Evolutionary conservation across 495 filamentous ascomycete genomes (phyloP).

Genomic region (Bacidia rubella): DNA sequence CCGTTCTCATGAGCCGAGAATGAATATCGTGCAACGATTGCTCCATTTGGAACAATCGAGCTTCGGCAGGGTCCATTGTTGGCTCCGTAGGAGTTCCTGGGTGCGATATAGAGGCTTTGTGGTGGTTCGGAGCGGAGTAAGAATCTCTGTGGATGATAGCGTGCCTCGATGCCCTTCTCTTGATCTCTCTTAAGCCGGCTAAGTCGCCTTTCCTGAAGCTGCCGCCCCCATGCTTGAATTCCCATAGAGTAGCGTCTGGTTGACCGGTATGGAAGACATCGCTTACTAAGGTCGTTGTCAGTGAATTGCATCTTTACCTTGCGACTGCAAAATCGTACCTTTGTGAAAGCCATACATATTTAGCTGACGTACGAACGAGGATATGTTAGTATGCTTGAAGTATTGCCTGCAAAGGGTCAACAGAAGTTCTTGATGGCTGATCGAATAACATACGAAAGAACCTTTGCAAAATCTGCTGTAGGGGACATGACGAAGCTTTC

Average conservation of each 20-base stretch:
- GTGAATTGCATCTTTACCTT: not conserved
- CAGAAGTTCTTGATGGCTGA: slow-evolving; percentile 1
- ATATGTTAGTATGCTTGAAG: slow-evolving; percentile 99
- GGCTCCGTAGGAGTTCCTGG: slow-evolving; percentile 77
- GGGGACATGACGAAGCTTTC: slow-evolving; percentile 99
- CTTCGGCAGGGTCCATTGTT: slow-evolving; percentile 63
- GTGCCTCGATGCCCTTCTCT: slow-evolving; percentile 89
- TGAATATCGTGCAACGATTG: slow-evolving; percentile 72
- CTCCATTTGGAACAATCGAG: slow-evolving; percentile 62
- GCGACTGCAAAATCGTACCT: slow-evolving; percentile 44
- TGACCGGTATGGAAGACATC: slow-evolving; percentile 96
- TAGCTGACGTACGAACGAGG: slow-evolving; percentile 91
- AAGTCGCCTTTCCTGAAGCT: slow-evolving; percentile 94
- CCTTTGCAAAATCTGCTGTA: slow-evolving; percentile 94
- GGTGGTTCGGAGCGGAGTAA: slow-evolving; percentile 45
- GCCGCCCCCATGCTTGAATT: slow-evolving; percentile 97
- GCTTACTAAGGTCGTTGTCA: slow-evolving; percentile 50
- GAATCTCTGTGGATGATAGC: slow-evolving; percentile 92
- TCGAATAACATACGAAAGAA: slow-evolving; percentile 62
- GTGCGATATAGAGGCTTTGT: slow-evolving; percentile 59
- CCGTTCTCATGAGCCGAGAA: slow-evolving; percentile 59
- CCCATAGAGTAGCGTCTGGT: slow-evolving; percentile 93
- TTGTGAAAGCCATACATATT: slow-evolving; percentile 99
- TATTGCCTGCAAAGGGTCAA: slow-evolving; percentile 51
- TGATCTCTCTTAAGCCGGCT: slow-evolving; percentile 85